These are phyloP conservation scores for Schwanniomyces etchellsii DNA, from an alignment of 1,139 yeast genomes.

Conservation along the genomic window DNA sequence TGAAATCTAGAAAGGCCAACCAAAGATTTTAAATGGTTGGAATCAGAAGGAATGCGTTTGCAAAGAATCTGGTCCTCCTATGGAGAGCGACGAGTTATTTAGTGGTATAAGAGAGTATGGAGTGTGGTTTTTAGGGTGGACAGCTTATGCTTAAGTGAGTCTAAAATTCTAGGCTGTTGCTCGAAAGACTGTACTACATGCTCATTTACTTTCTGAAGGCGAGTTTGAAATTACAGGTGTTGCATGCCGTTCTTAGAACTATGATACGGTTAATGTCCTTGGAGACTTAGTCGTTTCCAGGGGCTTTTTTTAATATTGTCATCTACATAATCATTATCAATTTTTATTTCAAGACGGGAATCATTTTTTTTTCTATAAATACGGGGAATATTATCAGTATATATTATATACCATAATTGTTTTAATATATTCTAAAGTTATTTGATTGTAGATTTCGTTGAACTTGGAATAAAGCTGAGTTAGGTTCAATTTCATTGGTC, in stretches of 20 bases:
- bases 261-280: background rate
- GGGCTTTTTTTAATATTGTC: constrained; percentile 6
- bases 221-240: too few species aligned
- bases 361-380: constrained; percentile 4
- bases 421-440: constrained; percentile 4
- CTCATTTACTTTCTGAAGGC: too few species aligned
- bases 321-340: constrained; percentile 6
- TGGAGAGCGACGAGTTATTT: too few species aligned
- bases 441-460: too few species aligned
- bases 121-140: too few species aligned
- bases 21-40: constrained; percentile 36
- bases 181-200: too few species aligned
- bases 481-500: constrained; percentile 1
- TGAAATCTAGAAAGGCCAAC: constrained; percentile 40
- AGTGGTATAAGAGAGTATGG: too few species aligned
- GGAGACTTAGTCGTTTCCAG: background rate
- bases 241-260: too few species aligned
- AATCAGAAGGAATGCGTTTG: background rate
- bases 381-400: constrained; percentile 6
- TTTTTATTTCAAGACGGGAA: constrained; percentile 8
- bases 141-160: too few species aligned
- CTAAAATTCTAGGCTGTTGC: too few species aligned
- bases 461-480: background rate
- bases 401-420: constrained; percentile 6
- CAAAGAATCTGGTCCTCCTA: too few species aligned